These are phyloP conservation scores for Irpex sp. DNA, from an alignment of 1,284 basidiomycete genomes.

Conservation along the genomic window DNA sequence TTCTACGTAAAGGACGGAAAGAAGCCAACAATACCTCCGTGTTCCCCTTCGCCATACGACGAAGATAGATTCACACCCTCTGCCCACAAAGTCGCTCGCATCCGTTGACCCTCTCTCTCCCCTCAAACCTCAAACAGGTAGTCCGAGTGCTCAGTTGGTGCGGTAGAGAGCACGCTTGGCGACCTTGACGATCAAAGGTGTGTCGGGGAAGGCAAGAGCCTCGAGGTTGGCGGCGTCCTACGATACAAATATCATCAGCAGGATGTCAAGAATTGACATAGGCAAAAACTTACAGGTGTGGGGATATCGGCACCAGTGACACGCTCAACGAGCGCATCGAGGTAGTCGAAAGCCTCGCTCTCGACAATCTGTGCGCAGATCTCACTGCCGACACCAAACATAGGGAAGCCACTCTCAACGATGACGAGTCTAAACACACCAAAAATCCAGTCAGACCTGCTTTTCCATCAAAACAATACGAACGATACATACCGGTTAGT, in stretches of 20 bases:
- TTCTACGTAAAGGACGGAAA: neutral
- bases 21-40: conserved; percentile 23
- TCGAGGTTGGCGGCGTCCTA: conserved; percentile 91
- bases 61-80: conserved; percentile 62
- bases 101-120: neutral
- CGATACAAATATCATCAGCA: neutral
- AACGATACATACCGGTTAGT: conserved; percentile 76
- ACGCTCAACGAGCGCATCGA: conserved; percentile 97
- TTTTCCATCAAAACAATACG: neutral
- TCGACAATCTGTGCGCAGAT: conserved; percentile 96
- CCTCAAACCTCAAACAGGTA: neutral
- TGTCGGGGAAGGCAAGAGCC: conserved; percentile 88
- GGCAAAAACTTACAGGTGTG: conserved; percentile 63
- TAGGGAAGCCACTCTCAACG: conserved; percentile 98
- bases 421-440: conserved; percentile 66
- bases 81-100: conserved; percentile 25
- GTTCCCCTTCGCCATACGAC: conserved; percentile 47
- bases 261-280: neutral
- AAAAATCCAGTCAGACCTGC: neutral
- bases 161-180: conserved; percentile 89
- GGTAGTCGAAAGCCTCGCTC: conserved; percentile 94
- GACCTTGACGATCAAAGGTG: conserved; percentile 83
- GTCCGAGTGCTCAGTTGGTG: conserved; percentile 51
- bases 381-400: conserved; percentile 97
- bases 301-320: conserved; percentile 97